A percentile compares a stretch with the other conserved stretches of the same genome.
These are phyloP conservation scores for Phaeosphaeriaceae sp. DNA, from an alignment of 2,329 filamentous ascomycete genomes.

Conservation along the genomic window DNA sequence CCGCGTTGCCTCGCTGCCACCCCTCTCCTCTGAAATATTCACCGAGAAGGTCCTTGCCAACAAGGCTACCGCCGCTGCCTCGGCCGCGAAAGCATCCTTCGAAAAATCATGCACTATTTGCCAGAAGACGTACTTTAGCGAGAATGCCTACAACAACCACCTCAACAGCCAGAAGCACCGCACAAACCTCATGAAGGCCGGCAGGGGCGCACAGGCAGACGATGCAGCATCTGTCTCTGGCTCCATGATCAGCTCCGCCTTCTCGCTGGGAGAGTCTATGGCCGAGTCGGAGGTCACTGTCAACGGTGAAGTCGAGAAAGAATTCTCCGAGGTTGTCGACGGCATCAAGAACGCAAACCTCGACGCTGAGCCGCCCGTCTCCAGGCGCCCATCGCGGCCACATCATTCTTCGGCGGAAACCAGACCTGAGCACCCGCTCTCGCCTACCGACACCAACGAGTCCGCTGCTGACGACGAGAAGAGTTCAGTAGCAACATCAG, in stretches of 20 bases:
- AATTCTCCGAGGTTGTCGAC: conserved; percentile 79
- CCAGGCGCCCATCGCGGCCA: conserved; percentile 51
- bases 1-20: conserved; percentile 86
- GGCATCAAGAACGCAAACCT: conserved; percentile 72
- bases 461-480: conserved; percentile 53
- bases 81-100: conserved; percentile 86
- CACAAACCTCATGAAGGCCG: conserved; percentile 63
- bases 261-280: conserved; percentile 85
- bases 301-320: conserved; percentile 73
- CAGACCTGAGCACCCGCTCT: conserved; percentile 47
- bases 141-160: conserved; percentile 95
- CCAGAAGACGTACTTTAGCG: conserved; percentile 92
- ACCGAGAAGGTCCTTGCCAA: conserved; percentile 94
- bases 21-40: conserved; percentile 90
- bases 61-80: conserved; percentile 81
- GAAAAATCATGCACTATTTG: conserved; percentile 84
- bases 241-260: conserved; percentile 88
- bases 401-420: conserved; percentile 47
- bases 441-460: conserved; percentile 33
- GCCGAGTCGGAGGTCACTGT: conserved; percentile 59
- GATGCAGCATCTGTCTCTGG: conserved; percentile 69
- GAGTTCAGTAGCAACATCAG: conserved; percentile 34
- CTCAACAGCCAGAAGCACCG: conserved; percentile 90
- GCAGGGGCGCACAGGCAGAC: conserved; percentile 51
- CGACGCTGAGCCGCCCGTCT: conserved; percentile 52